Base-by-base conservation (phyloP, 176 grass and related monocot species). In the Musa itinerans region DNA sequence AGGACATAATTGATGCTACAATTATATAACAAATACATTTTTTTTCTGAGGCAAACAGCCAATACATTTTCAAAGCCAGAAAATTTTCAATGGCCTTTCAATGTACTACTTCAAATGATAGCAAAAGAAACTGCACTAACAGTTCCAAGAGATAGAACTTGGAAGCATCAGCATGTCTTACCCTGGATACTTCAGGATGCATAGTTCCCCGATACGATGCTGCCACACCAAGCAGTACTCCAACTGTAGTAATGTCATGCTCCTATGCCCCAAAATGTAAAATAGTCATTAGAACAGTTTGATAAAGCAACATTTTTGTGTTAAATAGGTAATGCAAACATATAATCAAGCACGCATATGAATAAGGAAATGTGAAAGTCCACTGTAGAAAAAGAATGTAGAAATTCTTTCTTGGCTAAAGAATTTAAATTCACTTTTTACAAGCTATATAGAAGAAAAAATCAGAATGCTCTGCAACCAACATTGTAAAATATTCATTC, bases 151-250 rank as follows among this genome's bases (percentile, higher is more conserved):
- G 1, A 23, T 10, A 24, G 13, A 71, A 79, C 53, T 59, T 64
- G 6, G 50, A 66, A 6, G 34, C 34, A 5, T 43, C 34, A 43
- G 11, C 10, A 20, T 53, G 56, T 68, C 55, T 50, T 81, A 93
- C 94, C 90, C 86, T 97, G 10, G 94, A 97, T 83, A 97, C 83
- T 87, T 88, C 86, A 74, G 87, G 87, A 75, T 97, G 74, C 88
- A 97, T 90, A 56, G 87, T 97, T 78, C 94, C 94, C 77, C 94
- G 89, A 79, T 93, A 82, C 79, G 94, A 97, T 73, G 90, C 82
- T 51, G 94, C 94, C 67, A 93, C 83, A 49, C 94, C 94, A 82
- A 97, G 94, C 68, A 97, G 83, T 56, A 97, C 79, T 62, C 87
- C 90, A 72, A 92, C 87, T 68, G 86, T 97, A 80, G 90, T 93